Base-by-base conservation (phyloP, 169 alveolate genomes). In the Babesia divergens region DNA sequence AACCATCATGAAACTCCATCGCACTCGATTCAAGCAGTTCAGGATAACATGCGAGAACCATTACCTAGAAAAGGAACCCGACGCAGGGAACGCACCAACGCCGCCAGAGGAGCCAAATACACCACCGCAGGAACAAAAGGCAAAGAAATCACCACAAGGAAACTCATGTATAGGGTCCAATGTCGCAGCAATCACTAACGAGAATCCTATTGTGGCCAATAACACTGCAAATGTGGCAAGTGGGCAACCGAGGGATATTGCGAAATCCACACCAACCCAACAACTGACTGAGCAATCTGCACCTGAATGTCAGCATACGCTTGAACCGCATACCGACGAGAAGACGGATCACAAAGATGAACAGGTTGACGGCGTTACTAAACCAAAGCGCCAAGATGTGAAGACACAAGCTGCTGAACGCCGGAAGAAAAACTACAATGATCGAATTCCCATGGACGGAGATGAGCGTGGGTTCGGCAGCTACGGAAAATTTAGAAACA, bases 1-100 rank as follows among this genome's bases (percentile, higher is more conserved):
- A 14, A 6, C 53, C 7, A 44, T 62, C 31, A 6, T 62, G 59
- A 62, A n/a, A 35, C 43, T 62, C 31, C 47, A 62, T 62, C 59
- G 62, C 72, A 62, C 29, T 7, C 28, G 72, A 29, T 62, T 62
- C 59, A 22, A 50, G 22, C 60, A 62, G 18, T 62, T 62, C 59
- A 43, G 51, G 50, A 47, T 13, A 34, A 7, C 34, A n/a, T n/a
- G 47, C 59, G 47, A 42, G 29, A 28, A 62, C 24, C 37, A 0
- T 44, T n/a, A 28, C 60, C 42, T 16, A 40, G 47, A n/a, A n/a
- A n/a, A n/a, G 52, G 32, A 18, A 44, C 5, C 24, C 49, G 49
- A 42, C 3, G 49, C 49, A 3, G 20, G 20, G 1, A 53, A 28
- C 64, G 13, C 64, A 6, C 46, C 24, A 11, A 26, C 16, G 64